Evolutionary conservation across 768 basidiomycete species (phyloP).

Genomic region (Boletus rubroflammeus): DNA sequence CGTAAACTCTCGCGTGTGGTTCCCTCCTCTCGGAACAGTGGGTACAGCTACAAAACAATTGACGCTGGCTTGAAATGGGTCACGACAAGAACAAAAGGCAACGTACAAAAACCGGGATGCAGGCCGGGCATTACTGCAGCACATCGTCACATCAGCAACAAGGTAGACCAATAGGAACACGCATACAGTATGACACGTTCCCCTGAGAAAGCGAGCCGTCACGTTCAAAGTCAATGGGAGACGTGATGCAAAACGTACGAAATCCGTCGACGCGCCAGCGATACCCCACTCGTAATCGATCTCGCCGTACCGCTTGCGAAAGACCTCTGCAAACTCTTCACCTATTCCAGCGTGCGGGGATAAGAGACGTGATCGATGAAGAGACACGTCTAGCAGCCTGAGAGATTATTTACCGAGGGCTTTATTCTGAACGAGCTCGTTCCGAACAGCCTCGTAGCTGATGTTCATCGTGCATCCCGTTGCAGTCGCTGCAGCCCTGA

Average conservation of each 20-base stretch:
- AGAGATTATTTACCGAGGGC: conserved; percentile 45
- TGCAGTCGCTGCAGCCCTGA: conserved; percentile 62
- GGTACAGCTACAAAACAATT: conserved; percentile 55
- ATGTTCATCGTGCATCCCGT: conserved; percentile 59
- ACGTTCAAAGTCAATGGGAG: neutral
- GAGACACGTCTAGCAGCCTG: too few relatives aligned
- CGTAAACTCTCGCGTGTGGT: conserved; percentile 68
- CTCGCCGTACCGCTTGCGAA: conserved; percentile 54
- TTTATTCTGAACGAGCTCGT: conserved; percentile 65
- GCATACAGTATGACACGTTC: conserved; percentile 67
- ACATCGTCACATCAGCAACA: neutral
- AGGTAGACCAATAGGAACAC: neutral
- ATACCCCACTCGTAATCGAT: conserved; percentile 66
- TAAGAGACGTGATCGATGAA: neutral
- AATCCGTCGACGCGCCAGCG: conserved; percentile 75
- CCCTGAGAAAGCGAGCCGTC: conserved; percentile 11
- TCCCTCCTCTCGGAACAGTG: conserved; percentile 64
- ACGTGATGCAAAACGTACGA: conserved; percentile 46
- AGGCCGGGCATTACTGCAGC: conserved; percentile 54
- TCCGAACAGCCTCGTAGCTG: conserved; percentile 31
- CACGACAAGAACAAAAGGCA: neutral
- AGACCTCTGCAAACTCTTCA: conserved; percentile 58
- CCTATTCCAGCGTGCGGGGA: conserved; percentile 36
- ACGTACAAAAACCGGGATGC: conserved; percentile 58
- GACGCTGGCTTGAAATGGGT: neutral